Evolutionary conservation across 768 basidiomycete species (phyloP).

Genomic region (Tylopilus vinaceipallidus): DNA sequence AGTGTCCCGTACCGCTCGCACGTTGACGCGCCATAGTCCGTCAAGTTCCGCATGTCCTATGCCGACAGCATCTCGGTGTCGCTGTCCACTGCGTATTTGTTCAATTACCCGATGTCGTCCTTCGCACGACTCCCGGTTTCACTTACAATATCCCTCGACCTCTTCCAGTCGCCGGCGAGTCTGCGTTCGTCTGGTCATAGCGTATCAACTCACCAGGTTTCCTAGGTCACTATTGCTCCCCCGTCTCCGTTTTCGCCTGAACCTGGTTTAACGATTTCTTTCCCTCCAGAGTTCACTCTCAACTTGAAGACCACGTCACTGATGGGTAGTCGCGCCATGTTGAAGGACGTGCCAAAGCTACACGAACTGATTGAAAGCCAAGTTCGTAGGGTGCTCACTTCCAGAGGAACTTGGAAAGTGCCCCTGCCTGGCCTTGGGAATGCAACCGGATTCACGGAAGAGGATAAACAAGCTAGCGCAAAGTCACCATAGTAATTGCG

Average conservation of each 20-base stretch:
- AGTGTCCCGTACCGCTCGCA: neutral
- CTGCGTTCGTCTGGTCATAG: neutral
- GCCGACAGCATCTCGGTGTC: constrained; percentile 81
- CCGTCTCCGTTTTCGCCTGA: constrained; percentile 52
- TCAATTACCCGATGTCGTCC: constrained; percentile 80
- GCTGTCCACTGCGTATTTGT: constrained; percentile 77
- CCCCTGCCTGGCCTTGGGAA: constrained; percentile 61
- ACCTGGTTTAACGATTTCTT: constrained; percentile 65
- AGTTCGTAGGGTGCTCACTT: constrained; percentile 62
- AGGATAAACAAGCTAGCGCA: constrained; percentile 26
- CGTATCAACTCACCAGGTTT: constrained; percentile 2
- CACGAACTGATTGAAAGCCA: constrained; percentile 92
- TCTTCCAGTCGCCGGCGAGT: constrained; percentile 67
- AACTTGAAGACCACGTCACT: constrained; percentile 86
- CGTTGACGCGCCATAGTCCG: constrained; percentile 50
- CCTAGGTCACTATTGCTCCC: constrained; percentile 60
- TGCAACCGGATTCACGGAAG: constrained; percentile 23
- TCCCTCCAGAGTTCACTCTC: constrained; percentile 85
- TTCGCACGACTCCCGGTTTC: constrained; percentile 84
- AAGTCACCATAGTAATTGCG: constrained; percentile 1
- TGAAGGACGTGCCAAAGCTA: constrained; percentile 95
- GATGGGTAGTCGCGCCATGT: constrained; percentile 94
- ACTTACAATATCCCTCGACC: constrained; percentile 72
- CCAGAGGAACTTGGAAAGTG: constrained; percentile 64
- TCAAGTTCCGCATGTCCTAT: constrained; percentile 83